These are phyloP conservation scores for Epichloe sylvatica DNA, from an alignment of 2,329 filamentous ascomycete genomes.

Conservation along the genomic window DNA sequence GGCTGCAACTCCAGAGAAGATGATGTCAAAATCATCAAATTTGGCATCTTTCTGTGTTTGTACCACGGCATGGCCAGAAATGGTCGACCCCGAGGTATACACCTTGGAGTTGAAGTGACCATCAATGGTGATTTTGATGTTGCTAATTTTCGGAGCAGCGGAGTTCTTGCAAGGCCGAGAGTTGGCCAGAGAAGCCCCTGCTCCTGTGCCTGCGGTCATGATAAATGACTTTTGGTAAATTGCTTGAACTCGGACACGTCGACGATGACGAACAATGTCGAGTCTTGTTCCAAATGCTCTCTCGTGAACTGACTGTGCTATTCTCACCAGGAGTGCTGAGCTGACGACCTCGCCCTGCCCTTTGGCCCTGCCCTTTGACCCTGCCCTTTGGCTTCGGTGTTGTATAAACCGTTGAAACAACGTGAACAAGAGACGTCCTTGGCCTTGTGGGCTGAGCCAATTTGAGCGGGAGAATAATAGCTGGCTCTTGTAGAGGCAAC, in stretches of 20 bases:
- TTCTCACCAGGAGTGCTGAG: background rate
- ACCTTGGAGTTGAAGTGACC: constrained; percentile 41
- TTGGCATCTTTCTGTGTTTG: constrained; percentile 29
- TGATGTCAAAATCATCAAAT: constrained; percentile 39
- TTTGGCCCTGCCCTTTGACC: background rate
- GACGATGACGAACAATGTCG: background rate
- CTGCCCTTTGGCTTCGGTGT: background rate
- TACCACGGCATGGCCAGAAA: constrained; percentile 36
- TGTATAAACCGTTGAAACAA: background rate
- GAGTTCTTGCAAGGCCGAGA: background rate
- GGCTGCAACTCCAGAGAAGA: constrained; percentile 36
- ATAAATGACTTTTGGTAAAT: background rate
- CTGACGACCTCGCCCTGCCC: background rate
- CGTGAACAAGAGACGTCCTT: background rate
- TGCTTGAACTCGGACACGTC: background rate
- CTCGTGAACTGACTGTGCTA: background rate
- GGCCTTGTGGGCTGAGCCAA: background rate
- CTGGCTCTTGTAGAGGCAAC: background rate
- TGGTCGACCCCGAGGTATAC: constrained; percentile 39
- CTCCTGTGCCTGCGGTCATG: constrained; percentile 1
- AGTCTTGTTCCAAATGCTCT: too few species aligned
- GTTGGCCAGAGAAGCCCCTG: background rate
- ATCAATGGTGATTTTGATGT: constrained; percentile 35
- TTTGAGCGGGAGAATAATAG: background rate
- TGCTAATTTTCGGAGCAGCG: constrained; percentile 2